Evolutionary conservation across 805 yeast genomes (phyloP), one percentile per base, ranked within the genome.

Genomic region (Candida quercuum): DNA sequence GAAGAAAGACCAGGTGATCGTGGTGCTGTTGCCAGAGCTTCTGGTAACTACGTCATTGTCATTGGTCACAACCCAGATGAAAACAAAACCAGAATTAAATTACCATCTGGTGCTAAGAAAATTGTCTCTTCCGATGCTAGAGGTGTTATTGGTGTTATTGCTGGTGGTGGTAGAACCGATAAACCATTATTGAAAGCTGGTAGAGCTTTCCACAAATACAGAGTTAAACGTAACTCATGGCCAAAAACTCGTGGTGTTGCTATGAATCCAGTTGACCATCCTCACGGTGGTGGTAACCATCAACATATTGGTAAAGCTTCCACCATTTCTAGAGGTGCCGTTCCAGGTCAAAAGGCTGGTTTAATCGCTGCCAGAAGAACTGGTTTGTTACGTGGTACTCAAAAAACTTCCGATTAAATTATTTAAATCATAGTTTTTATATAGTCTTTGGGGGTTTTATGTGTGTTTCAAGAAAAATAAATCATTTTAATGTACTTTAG

Each of bases 231-330:
- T 79, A 88, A 93, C 95, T 87, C 96, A 57, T 93, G 98, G 98
- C 99, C 99, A 76, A 89, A 87, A 86, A 93, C 98, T 67, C 88
- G 98, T 81, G 99, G 98, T 91, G 98, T 91, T 70, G 99, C 99
- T 71, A 91, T 93, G 99, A 91, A 91, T 80, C 98, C 98, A 73
- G 99, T 91, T 72, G 99, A 91, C 72, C 99, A 91, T 81, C 99
- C 99, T 72, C 99, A 91, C 74, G 99, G 99, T 86, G 98, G 99
- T 91, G 99, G 99, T 91, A 89, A 89, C 96, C 98, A 91, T 76
- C 98, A 91, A 81, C 98, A 91, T 74, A 91, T 89, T 78, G 98
- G 98, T 88, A 91, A 91, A 82, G 97, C 98, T 66, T 91, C 98
- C 63, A 91, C 98, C 66, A 91, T 91, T 64, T 83, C 95, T 60